A percentile compares a stretch with the other conserved stretches of the same genome.
Conservation (phyloP, 371 early-diverging fungal species). For the Umbelopsis sp. region DNA sequence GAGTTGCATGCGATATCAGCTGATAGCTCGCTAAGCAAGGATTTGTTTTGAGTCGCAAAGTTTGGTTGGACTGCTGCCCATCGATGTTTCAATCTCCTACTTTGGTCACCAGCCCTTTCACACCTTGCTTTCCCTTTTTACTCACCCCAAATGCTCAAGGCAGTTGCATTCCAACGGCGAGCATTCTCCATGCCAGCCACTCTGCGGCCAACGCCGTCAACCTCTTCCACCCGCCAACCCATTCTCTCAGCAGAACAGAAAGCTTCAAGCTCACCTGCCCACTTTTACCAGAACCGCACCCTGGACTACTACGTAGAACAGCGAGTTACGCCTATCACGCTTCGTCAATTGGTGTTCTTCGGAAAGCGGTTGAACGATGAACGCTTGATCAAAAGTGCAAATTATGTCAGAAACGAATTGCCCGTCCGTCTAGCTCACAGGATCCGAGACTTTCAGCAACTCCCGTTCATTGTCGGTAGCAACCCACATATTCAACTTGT, state of each 20-base stretch:
- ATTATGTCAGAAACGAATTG: conserved; percentile 90
- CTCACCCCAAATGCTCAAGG: background rate
- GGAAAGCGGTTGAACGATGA: conserved; percentile 88
- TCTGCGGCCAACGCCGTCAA: background rate
- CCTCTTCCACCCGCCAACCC: background rate
- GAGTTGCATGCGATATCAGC: no score
- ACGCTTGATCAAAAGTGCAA: conserved; percentile 82
- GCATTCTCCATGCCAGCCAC: conserved; percentile 10
- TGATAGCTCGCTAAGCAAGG: no score
- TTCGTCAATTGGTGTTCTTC: conserved; percentile 92
- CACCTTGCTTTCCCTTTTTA: background rate
- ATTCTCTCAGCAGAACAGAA: conserved; percentile 27
- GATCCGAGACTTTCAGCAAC: conserved; percentile 84
- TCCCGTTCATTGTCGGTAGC: conserved; percentile 92
- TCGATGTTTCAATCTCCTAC: conserved; percentile 10
- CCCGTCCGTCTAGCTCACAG: conserved; percentile 92
- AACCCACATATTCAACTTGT: conserved; percentile 89
- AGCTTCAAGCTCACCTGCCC: conserved; percentile 59
- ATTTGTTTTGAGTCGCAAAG: no score
- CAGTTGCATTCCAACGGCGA: background rate
- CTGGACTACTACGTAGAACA: conserved; percentile 84
- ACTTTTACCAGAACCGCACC: conserved; percentile 91
- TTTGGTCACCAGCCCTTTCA: conserved; percentile 1
- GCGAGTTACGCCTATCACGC: conserved; percentile 80
- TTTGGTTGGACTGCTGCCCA: background rate